Conservation (phyloP, 176 grass and related monocot species). For the Musa beccarii region DNA sequence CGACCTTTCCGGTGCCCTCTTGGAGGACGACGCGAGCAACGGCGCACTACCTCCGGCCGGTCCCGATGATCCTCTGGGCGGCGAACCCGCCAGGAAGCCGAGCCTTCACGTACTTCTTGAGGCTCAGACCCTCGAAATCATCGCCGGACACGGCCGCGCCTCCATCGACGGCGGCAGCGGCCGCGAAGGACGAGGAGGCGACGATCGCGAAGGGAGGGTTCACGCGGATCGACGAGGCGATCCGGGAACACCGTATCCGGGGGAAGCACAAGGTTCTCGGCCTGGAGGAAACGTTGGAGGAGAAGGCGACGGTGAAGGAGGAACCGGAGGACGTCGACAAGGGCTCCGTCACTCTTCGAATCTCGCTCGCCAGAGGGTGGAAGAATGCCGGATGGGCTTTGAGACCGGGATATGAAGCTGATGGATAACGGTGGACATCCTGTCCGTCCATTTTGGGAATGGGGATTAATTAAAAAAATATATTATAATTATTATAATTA, state of each 20-base stretch:
- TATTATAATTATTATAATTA: too few species aligned
- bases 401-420: too few species aligned
- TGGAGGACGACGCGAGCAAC: slow-evolving; percentile 77
- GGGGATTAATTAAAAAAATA: too few species aligned
- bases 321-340: slow-evolving; percentile 64
- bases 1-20: slow-evolving; percentile 78
- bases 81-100: slow-evolving; percentile 78
- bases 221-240: background rate
- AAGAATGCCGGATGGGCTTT: background rate
- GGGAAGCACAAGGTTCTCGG: slow-evolving; percentile 4
- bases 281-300: slow-evolving; percentile 14
- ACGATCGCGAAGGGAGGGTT: background rate
- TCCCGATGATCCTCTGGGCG: slow-evolving; percentile 81
- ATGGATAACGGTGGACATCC: background rate
- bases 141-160: slow-evolving; percentile 33
- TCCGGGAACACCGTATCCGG: slow-evolving; percentile 13
- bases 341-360: background rate
- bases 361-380: background rate
- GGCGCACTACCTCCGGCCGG: slow-evolving; percentile 75
- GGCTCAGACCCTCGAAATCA: slow-evolving; percentile 17
- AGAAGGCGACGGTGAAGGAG: slow-evolving; percentile 51
- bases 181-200: slow-evolving; percentile 10
- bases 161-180: slow-evolving; percentile 19
- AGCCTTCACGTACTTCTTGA: slow-evolving; percentile 78
- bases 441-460: background rate